phyloP scores from a whole-genome alignment of 2,329 filamentous ascomycete species.

The Pestalotiopsis sp. region DNA sequence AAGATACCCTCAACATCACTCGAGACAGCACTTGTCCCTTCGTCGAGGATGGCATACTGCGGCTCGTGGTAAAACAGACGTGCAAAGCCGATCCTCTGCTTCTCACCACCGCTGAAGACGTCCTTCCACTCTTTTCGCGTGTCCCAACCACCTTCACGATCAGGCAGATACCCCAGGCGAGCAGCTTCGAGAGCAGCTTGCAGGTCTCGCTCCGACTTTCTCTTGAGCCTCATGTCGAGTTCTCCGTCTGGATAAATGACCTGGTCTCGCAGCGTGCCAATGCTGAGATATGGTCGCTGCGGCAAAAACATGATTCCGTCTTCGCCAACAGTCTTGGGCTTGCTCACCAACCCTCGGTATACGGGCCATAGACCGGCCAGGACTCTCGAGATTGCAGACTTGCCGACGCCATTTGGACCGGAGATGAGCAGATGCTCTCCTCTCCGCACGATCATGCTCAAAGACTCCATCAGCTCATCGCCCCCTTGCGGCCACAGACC shows the following conservation, averaged over 20 bases:
- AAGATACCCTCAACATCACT: constrained; percentile 92
- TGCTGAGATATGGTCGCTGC: constrained; percentile 88
- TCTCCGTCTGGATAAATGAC: constrained; percentile 97
- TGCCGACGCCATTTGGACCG: constrained; percentile 92
- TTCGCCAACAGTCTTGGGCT: constrained; percentile 76
- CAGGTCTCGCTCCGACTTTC: constrained; percentile 77
- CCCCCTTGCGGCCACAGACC: constrained; percentile 86
- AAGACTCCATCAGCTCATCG: constrained; percentile 84
- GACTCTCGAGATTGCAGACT: constrained; percentile 84
- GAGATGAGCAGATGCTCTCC: constrained; percentile 95
- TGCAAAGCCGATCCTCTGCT: constrained; percentile 92
- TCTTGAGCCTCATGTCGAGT: constrained; percentile 85
- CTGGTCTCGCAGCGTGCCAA: constrained; percentile 92
- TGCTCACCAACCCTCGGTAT: constrained; percentile 88
- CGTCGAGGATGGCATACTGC: constrained; percentile 90
- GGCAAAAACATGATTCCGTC: constrained; percentile 99
- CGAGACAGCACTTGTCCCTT: constrained; percentile 92
- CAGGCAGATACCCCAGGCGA: constrained; percentile 83
- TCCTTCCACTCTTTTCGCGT: constrained; percentile 98
- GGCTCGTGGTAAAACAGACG: constrained; percentile 93
- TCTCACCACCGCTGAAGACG: constrained; percentile 94
- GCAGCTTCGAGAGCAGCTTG: constrained; percentile 80
- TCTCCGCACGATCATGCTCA: constrained; percentile 86
- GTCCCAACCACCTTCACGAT: constrained; percentile 95
- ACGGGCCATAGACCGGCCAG: constrained; percentile 92